Conservation (phyloP, 1,139 yeast genomes). For the Nakaseomyces delphensis region DNA sequence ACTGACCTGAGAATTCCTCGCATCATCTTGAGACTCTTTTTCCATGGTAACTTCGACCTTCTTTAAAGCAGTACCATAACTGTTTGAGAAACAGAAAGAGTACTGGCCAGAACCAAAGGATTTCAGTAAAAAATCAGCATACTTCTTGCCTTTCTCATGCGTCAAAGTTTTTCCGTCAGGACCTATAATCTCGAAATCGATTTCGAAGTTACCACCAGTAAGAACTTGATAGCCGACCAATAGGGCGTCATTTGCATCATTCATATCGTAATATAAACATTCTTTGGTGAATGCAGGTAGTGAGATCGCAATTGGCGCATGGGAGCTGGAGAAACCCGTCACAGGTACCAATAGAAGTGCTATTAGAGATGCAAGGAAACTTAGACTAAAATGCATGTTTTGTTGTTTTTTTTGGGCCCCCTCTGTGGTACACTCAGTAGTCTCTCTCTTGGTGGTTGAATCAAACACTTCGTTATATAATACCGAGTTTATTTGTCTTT, state of each 20-base stretch:
- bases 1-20: constrained; percentile 38
- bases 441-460: too few species aligned
- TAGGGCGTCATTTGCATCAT: constrained; percentile 32
- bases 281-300: constrained; percentile 37
- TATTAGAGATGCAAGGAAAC: constrained; percentile 10
- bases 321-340: constrained; percentile 16
- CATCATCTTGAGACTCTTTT: constrained; percentile 31
- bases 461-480: too few species aligned
- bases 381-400: constrained; percentile 16
- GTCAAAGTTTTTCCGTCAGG: constrained; percentile 53
- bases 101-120: constrained; percentile 50
- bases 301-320: constrained; percentile 31
- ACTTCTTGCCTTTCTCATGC: constrained; percentile 46
- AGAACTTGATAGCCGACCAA: constrained; percentile 42
- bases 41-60: constrained; percentile 57
- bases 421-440: too few species aligned
- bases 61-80: constrained; percentile 57
- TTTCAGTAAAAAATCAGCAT: constrained; percentile 51
- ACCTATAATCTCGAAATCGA: constrained; percentile 51
- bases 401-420: not conserved
- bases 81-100: constrained; percentile 58
- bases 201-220: constrained; percentile 61
- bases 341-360: constrained; percentile 7
- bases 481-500: too few species aligned
- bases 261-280: constrained; percentile 34